Conservation (phyloP, 2,329 filamentous ascomycete species). For the Hypomyces perniciosus region DNA sequence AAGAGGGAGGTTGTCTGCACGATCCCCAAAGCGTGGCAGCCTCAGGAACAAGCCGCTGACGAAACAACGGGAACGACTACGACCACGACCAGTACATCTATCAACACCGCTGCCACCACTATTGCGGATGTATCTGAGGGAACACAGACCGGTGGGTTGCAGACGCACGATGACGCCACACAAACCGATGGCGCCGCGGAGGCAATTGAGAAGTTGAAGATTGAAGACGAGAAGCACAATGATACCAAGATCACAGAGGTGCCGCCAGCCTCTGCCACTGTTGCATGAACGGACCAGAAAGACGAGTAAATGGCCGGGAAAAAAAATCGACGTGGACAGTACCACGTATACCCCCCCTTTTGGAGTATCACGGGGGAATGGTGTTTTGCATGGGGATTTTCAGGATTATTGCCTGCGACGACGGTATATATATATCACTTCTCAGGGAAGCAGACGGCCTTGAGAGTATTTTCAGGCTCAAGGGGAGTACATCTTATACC, state of each 20-base stretch:
- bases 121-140: slow-evolving; percentile 18
- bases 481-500: too few species aligned
- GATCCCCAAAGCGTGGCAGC: slow-evolving; percentile 36
- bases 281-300: neutral
- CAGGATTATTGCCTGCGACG: too few species aligned
- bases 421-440: too few species aligned
- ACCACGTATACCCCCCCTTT: too few species aligned
- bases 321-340: too few species aligned
- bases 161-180: slow-evolving; percentile 19
- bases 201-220: slow-evolving; percentile 27
- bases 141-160: slow-evolving; percentile 19
- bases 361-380: too few species aligned
- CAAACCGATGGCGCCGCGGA: slow-evolving; percentile 25
- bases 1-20: slow-evolving; percentile 46
- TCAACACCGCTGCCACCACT: slow-evolving; percentile 2
- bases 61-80: slow-evolving; percentile 10
- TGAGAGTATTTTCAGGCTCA: too few species aligned
- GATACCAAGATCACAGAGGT: slow-evolving; percentile 1
- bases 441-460: too few species aligned
- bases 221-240: slow-evolving; percentile 22
- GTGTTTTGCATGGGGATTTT: too few species aligned
- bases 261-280: slow-evolving; percentile 3
- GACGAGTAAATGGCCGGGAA: neutral
- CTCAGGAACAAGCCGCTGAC: slow-evolving; percentile 1
- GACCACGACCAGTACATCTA: slow-evolving; percentile 4